Conservation (phyloP, 169 alveolate genomes). For the Plasmodium coatneyi region DNA sequence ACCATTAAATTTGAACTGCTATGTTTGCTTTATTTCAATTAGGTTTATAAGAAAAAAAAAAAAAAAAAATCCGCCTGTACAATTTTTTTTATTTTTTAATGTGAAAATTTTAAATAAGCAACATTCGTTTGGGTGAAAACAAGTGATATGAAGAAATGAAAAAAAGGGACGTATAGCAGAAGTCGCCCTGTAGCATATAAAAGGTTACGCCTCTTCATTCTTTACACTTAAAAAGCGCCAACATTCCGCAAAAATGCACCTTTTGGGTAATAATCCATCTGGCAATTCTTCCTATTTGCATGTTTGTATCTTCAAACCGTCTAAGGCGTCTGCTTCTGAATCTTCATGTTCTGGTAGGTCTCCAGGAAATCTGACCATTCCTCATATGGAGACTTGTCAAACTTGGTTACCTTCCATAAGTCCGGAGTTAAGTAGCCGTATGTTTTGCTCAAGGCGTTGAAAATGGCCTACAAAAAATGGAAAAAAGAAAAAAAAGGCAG, state of each 20-base stretch:
- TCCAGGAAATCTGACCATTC: conserved; percentile 95
- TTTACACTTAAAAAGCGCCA: not conserved
- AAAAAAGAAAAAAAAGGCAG: not conserved
- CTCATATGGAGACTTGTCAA: conserved; percentile 93
- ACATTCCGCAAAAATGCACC: not conserved
- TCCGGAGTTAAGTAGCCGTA: conserved; percentile 99
- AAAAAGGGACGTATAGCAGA: not conserved
- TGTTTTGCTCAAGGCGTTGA: conserved; percentile 96
- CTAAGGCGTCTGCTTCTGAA: conserved; percentile 24
- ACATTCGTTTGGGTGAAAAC: not conserved
- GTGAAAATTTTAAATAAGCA: not conserved
- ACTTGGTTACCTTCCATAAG: conserved; percentile 94
- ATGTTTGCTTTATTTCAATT: not conserved
- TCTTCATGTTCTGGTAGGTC: conserved; percentile 61
- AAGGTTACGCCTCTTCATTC: not conserved
- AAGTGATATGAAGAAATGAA: not conserved
- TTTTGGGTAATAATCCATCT: not conserved
- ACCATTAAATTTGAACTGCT: not conserved
- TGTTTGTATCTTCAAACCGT: not conserved
- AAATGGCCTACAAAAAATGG: conserved; percentile 90
- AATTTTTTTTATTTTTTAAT: not conserved
- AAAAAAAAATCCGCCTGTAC: not conserved
- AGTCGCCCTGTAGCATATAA: not conserved
- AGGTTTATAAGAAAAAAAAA: not conserved
- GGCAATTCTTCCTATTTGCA: not conserved